Conservation (phyloP, 495 filamentous ascomycete genomes). For the Hyaloscypha finlandica region DNA sequence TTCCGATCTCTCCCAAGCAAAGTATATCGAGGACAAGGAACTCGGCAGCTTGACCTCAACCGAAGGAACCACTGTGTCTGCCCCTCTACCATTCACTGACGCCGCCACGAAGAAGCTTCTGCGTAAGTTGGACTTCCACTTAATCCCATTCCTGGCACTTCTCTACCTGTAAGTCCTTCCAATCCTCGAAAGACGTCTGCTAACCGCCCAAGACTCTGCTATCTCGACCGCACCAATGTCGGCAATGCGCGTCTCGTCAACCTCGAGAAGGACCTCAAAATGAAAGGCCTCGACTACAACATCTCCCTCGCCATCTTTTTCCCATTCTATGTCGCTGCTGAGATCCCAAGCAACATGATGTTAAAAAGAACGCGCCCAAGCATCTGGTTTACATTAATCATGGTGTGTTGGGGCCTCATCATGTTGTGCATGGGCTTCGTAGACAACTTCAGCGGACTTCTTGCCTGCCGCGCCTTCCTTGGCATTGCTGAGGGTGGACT, state of each 20-base stretch:
- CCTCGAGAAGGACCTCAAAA: constrained; percentile 56
- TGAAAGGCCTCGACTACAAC: constrained; percentile 55
- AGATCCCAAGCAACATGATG: constrained; percentile 67
- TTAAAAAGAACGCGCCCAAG: constrained; percentile 62
- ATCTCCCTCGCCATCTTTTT: constrained; percentile 67
- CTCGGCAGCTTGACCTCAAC: not conserved
- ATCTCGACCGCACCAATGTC: constrained; percentile 65
- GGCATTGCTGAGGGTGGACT: constrained; percentile 63
- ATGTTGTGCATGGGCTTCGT: constrained; percentile 71
- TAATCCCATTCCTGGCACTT: constrained; percentile 56
- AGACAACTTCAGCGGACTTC: constrained; percentile 62
- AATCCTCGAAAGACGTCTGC: not conserved
- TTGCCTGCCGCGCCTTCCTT: constrained; percentile 59
- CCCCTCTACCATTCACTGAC: not conserved
- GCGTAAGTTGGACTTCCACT: constrained; percentile 49
- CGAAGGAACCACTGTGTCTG: not conserved
- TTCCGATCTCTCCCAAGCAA: not conserved
- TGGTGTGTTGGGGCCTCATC: constrained; percentile 56
- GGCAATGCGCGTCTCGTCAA: constrained; percentile 70
- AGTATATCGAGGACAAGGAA: not conserved
- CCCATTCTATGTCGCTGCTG: constrained; percentile 65
- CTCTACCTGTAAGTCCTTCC: constrained; percentile 43
- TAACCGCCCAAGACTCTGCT: constrained; percentile 37
- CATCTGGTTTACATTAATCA: constrained; percentile 60
- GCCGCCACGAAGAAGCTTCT: constrained; percentile 36